These are phyloP conservation scores for Colletotrichum eremochloae DNA, from an alignment of 2,329 filamentous ascomycete genomes.

Conservation along the genomic window DNA sequence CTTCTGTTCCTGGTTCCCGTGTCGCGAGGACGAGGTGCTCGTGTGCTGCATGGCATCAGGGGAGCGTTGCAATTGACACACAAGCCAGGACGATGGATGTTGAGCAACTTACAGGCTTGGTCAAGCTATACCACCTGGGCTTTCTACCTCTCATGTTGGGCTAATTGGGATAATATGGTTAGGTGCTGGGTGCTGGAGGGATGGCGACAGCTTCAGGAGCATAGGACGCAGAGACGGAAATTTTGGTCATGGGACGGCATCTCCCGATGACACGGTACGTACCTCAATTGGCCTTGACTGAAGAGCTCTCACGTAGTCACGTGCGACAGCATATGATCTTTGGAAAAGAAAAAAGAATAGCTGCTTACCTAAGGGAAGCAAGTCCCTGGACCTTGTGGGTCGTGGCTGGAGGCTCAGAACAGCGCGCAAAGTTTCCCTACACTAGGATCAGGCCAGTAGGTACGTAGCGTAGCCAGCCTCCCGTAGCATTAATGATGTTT, in stretches of 20 bases:
- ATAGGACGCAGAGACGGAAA: conserved; percentile 40
- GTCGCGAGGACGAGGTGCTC: not conserved
- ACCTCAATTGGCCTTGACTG: not conserved
- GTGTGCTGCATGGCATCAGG: conserved; percentile 8
- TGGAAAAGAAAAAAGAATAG: too few relatives aligned
- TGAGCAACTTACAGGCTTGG: conserved; percentile 68
- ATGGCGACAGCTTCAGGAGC: conserved; percentile 38
- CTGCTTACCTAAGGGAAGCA: not conserved
- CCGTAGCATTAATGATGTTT: not conserved
- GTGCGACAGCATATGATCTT: not conserved
- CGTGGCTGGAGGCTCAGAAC: conserved; percentile 3
- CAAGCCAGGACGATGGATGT: conserved; percentile 18
- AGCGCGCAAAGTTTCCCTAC: not conserved
- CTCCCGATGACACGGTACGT: conserved; percentile 33
- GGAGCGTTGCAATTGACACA: conserved; percentile 15
- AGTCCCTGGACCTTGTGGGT: not conserved
- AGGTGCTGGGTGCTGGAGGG: conserved; percentile 23
- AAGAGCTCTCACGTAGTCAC: conserved; percentile 24
- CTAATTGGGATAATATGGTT: conserved; percentile 45
- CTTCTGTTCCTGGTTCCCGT: conserved; percentile 5
- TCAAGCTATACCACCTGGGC: conserved; percentile 76
- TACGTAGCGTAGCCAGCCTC: conserved; percentile 19
- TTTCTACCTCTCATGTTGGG: conserved; percentile 65
- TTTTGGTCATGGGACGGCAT: conserved; percentile 42
- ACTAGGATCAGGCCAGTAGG: not conserved